A percentile compares a stretch with the other conserved stretches of the same genome.
These are phyloP conservation scores for Rhododendron ovatum DNA, from an alignment of 148 eudicot species.

Conservation along the genomic window DNA sequence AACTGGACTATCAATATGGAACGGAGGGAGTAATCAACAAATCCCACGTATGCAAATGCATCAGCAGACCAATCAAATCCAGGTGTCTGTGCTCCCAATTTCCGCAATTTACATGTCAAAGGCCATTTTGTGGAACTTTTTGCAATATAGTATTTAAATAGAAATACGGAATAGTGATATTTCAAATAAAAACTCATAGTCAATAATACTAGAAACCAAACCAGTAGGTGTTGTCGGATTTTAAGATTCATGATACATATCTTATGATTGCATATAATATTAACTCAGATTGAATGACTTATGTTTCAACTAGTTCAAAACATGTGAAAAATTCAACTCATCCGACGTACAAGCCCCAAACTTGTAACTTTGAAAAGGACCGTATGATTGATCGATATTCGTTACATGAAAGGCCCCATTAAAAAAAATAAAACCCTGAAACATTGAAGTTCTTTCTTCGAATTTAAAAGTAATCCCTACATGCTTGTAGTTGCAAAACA, in stretches of 20 bases:
- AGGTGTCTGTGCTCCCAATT: neutral
- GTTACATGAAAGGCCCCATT: neutral
- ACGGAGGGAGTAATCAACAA: no score
- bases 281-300: neutral
- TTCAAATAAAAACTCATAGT: no score
- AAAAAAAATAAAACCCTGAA: neutral
- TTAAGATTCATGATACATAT: neutral
- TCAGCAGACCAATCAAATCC: neutral
- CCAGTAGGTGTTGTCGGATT: neutral
- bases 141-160: neutral
- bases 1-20: no score
- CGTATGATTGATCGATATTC: neutral
- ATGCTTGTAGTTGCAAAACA: neutral
- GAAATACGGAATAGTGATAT: neutral
- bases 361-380: neutral
- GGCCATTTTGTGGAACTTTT: neutral
- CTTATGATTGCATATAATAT: neutral
- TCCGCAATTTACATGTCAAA: neutral
- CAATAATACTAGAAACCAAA: neutral
- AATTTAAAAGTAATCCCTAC: neutral
- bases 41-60: slow-evolving; percentile 7
- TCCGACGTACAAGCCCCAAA: neutral
- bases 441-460: neutral
- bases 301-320: neutral
- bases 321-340: neutral